phyloP scores from a whole-genome alignment of 805 yeast genomes.

The Spathaspora gorwiae region DNA sequence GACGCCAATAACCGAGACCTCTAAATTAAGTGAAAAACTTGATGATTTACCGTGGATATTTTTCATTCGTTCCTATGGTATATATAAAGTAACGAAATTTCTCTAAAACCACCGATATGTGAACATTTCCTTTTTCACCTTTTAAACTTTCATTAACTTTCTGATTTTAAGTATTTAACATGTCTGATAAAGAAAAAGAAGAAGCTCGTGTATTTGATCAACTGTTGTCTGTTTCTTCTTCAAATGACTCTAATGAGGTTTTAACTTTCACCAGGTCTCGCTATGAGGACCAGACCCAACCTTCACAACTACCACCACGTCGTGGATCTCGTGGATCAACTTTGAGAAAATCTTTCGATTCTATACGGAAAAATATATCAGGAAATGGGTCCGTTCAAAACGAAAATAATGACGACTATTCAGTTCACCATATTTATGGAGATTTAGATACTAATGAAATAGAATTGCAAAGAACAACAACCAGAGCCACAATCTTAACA shows the following conservation, averaged over 20 bases:
- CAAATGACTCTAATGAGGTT: conserved; percentile 10
- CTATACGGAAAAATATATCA: conserved; percentile 11
- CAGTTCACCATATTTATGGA: conserved; percentile 30
- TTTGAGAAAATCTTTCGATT: conserved; percentile 15
- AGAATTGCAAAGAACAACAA: conserved; percentile 24
- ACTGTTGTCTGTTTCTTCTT: conserved; percentile 9
- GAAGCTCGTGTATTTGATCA: conserved; percentile 1
- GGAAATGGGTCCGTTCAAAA: conserved; percentile 7
- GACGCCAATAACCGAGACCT: no score
- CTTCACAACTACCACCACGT: neutral
- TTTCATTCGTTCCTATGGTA: no score
- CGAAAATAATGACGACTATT: conserved; percentile 8
- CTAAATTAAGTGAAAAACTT: no score
- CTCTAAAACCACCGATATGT: no score
- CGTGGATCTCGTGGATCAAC: conserved; percentile 5
- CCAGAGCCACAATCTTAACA: conserved; percentile 26
- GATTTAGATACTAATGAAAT: conserved; percentile 26
- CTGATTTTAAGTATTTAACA: no score
- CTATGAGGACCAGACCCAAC: conserved; percentile 3
- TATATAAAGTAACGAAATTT: no score
- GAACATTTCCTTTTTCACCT: no score
- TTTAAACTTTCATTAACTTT: no score
- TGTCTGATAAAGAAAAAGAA: conserved; percentile 6
- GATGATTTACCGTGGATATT: no score
- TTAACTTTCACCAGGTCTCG: conserved; percentile 11